Percentiles rank a stretch among this genome's conserved stretches.
These are phyloP conservation scores for Pholiota molesta DNA, from an alignment of 768 basidiomycete genomes.

Conservation along the genomic window DNA sequence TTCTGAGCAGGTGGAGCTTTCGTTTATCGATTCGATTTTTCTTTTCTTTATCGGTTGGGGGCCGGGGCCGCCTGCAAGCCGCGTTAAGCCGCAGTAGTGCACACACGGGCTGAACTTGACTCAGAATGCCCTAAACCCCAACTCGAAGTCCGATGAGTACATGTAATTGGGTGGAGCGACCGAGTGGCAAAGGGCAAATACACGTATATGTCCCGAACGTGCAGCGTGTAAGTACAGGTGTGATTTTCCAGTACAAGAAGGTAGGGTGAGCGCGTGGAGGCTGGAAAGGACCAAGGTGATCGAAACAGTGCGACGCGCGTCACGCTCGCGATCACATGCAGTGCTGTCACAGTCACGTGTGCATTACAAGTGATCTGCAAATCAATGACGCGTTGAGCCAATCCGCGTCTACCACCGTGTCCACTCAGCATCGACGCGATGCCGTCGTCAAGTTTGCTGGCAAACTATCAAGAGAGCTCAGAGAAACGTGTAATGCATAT, in stretches of 20 bases:
- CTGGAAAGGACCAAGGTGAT: not conserved
- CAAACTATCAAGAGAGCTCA: not conserved
- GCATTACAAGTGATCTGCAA: not conserved
- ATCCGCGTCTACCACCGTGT: constrained; percentile 1
- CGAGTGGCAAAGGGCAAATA: too few relatives aligned
- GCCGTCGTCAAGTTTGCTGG: not conserved
- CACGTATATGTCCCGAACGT: too few relatives aligned
- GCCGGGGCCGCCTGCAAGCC: too few relatives aligned
- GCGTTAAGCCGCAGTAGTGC: too few relatives aligned
- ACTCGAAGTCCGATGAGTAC: too few relatives aligned
- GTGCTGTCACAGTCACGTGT: constrained; percentile 16
- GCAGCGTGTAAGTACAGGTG: not conserved
- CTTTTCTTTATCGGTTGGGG: too few relatives aligned
- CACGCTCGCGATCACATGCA: constrained; percentile 16
- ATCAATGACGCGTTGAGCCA: constrained; percentile 11
- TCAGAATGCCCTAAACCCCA: too few relatives aligned
- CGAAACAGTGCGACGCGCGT: not conserved
- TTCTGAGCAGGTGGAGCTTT: too few relatives aligned
- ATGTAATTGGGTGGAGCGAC: too few relatives aligned
- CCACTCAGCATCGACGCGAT: constrained; percentile 6
- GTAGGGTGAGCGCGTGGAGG: not conserved
- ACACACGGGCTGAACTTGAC: too few relatives aligned
- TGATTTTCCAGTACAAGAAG: not conserved
- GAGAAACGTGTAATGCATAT: too few relatives aligned
- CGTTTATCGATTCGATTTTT: too few relatives aligned